These are phyloP conservation scores for Cucurbita ficifolia DNA, from an alignment of 306 rosid genomes.

Conservation along the genomic window DNA sequence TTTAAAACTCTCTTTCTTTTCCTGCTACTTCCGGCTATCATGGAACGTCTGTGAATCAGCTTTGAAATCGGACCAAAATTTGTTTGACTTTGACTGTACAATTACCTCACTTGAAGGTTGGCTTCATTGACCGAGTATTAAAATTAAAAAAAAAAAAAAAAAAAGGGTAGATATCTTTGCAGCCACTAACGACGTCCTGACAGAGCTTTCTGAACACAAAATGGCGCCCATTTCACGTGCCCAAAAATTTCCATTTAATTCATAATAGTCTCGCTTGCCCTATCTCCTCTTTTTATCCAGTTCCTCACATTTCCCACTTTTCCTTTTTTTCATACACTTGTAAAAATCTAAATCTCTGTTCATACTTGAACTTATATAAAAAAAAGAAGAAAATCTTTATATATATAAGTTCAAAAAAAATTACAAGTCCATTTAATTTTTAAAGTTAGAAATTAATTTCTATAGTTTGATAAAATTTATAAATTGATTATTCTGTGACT, in stretches of 20 bases:
- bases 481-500: no score
- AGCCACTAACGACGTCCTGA: background rate
- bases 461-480: no score
- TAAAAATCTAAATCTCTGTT: no score
- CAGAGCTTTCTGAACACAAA: background rate
- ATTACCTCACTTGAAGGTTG: background rate
- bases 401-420: no score
- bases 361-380: no score
- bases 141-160: background rate
- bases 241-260: background rate
- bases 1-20: background rate
- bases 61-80: background rate
- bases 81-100: background rate
- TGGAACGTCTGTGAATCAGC: background rate
- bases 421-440: no score
- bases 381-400: no score
- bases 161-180: background rate
- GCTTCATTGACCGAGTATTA: no score
- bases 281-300: background rate
- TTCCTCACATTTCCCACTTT: no score
- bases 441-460: no score
- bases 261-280: background rate
- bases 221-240: background rate
- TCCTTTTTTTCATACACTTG: no score
- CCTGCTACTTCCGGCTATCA: background rate